Evolutionary conservation across 140 eudicot genomes (phyloP).

Genomic region (Senecio squalidus): DNA sequence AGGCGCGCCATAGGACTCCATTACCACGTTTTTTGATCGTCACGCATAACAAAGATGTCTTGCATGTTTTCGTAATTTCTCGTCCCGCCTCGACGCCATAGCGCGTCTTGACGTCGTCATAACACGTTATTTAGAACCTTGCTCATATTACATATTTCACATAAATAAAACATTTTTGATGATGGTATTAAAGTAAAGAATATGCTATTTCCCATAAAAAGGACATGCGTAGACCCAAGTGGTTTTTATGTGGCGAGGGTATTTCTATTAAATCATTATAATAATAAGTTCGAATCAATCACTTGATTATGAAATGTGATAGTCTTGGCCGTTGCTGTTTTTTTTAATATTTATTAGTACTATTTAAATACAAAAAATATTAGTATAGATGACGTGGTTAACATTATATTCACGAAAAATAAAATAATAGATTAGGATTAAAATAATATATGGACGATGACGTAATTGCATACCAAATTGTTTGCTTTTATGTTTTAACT

Average conservation of each 20-base stretch:
- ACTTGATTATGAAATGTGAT: neutral
- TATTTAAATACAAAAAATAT: neutral
- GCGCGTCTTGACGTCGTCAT: no score
- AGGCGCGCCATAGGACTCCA: no score
- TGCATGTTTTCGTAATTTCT: no score
- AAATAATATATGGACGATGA: neutral
- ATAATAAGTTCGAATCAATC: neutral
- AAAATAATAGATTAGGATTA: neutral
- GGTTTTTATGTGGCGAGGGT: neutral
- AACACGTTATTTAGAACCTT: no score
- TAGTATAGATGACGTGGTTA: neutral
- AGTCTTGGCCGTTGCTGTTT: neutral
- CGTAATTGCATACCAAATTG: conserved; percentile 6
- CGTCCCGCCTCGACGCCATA: no score
- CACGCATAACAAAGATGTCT: no score
- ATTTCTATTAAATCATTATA: neutral
- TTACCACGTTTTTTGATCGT: no score
- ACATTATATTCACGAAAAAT: neutral
- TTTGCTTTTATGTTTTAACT: neutral
- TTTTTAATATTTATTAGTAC: no score
- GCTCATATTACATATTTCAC: no score
- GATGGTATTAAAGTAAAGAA: no score
- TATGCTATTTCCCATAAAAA: neutral
- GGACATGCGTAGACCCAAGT: neutral
- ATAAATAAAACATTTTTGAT: no score